Conservation (phyloP, 306 rosid genomes). For the Elaeagnus macrophylla region DNA sequence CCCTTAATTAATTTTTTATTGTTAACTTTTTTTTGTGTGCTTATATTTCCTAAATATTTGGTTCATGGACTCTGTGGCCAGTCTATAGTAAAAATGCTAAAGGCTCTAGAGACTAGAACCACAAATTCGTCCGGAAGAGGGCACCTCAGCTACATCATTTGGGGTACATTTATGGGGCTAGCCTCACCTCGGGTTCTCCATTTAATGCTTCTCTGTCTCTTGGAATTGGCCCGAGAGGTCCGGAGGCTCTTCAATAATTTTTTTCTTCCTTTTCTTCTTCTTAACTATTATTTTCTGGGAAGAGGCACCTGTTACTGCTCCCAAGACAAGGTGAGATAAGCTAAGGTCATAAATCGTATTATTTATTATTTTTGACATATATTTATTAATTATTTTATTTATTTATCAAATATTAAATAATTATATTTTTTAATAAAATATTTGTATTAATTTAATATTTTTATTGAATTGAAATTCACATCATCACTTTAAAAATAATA, state of each 20-base stretch:
- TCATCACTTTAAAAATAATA: no score
- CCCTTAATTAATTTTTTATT: background rate
- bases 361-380: no score
- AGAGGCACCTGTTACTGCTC: constrained; percentile 27
- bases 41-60: constrained; percentile 17
- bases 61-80: constrained; percentile 16
- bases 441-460: no score
- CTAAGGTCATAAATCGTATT: background rate
- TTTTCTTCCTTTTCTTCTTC: no score
- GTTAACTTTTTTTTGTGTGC: no score
- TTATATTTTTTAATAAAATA: no score
- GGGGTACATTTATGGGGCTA: constrained; percentile 33
- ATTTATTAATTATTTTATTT: no score
- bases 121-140: constrained; percentile 9
- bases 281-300: constrained; percentile 21
- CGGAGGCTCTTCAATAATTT: background rate
- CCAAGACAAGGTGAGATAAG: constrained; percentile 34
- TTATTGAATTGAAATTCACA: no score
- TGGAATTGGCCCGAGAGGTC: no score
- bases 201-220: constrained; percentile 14
- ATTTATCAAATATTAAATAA: no score
- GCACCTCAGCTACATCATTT: constrained; percentile 15
- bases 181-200: constrained; percentile 32
- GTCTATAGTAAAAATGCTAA: constrained; percentile 39
- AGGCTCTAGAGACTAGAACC: constrained; percentile 19